Evolutionary conservation across 2,329 filamentous ascomycete species (phyloP), one percentile per base, ranked within the genome.

Genomic region (Bisporella sp.): DNA sequence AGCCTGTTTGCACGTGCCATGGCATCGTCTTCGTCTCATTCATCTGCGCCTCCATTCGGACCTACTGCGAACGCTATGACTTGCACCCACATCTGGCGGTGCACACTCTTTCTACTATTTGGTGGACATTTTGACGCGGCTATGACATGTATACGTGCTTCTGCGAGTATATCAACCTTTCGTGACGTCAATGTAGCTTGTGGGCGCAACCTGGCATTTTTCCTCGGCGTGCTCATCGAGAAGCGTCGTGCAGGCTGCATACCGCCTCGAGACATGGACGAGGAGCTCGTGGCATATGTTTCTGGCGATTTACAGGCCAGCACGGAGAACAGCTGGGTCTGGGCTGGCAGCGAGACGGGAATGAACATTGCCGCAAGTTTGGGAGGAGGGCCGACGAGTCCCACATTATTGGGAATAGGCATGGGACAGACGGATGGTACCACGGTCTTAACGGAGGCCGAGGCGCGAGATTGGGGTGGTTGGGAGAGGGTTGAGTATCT

Each of bases 21-120:
- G 68, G 72, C 73, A 43, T 67, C 67, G 4, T 64, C 70, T 5
- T 54, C 66, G 2, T 57, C 54, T 50, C 57, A 58, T 57, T 53
- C 55, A 49, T 59, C 60, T 31, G 66, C 64, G 33, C 65, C 67
- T 45, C 62, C 65, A 21, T 64, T 61, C 47, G 62, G 61, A 5
- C 53, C 54, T 9, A 62, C 50, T 56, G 60, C 89, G 3, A 89
- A 85, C 1, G 81, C 85, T 4, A 79, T 92, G 58, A 74, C 95
- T 6, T 87, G 89, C 50, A 82, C 81, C 11, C 93, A 97, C 65
- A 76, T 96, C 42, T 96, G 95, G 81, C 85, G 92, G 28, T 95
- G 87, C 62, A 78, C 87, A 1, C 75, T 97, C 1, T 82, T 96
- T 50, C 73, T 96, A 4, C 78, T 92, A 28, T 80, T 95, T 47